Base-by-base conservation (phyloP, 257 asterid species). In the Solanum piurae region DNA sequence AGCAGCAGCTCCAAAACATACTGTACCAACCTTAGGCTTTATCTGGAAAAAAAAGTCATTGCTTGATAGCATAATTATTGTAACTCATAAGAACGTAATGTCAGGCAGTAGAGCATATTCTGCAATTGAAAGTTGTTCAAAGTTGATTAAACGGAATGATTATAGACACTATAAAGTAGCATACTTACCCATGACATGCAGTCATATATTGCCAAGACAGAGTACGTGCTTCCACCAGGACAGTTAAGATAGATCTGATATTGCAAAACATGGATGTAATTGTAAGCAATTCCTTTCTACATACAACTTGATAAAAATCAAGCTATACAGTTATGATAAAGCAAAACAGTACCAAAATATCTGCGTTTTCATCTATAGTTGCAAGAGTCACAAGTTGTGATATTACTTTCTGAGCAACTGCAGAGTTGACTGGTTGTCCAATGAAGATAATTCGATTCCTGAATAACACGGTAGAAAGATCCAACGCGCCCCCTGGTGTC, bases 171-270 rank as follows among this genome's bases (percentile, higher is more conserved):
- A 82, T 60, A 84, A 9, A 84, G 20, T 71, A 20, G 72, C 86
- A 86, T 83, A 66, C 97, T 90, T 94, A 97, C 99, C 99, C 99
- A 97, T 62, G 99, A 96, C 99, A 97, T 94, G 94, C 99, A 97
- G 91, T 97, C 99, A 92, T 96, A 97, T 89, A 97, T 96, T 62
- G 98, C 99, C 92, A 97, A 87, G 88, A 96, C 91, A 83, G 98
- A 93, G 92, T 96, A 97, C 52, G 95, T 91, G 91, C 98, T 96
- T 86, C 98, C 99, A 82, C 98, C 99, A 2, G 98, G 98, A 94
- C 99, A 95, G 90, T 97, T 97, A 89, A 97, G 93, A 90, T 96
- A 97, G 14, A 97, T 90, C 99, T 97, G 91, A 66, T 71, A 92
- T 79, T 76, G 83, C 75, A 58, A 89, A 52, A 66, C 33, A 72